These are phyloP conservation scores for Verticillium nonalfalfae DNA, from an alignment of 2,329 filamentous ascomycete genomes.

Conservation along the genomic window DNA sequence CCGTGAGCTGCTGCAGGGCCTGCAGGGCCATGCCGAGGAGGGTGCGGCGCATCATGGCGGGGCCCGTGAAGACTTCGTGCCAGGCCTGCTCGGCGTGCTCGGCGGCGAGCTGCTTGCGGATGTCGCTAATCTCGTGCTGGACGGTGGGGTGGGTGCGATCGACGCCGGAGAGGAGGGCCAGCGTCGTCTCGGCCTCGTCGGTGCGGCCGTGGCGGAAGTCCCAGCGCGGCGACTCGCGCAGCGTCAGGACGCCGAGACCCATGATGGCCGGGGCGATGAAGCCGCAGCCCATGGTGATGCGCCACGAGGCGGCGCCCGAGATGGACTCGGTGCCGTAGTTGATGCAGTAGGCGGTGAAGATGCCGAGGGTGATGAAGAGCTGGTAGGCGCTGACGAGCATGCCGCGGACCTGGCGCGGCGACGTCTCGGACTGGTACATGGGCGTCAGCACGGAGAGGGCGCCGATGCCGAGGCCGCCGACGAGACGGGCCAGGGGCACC, in stretches of 20 bases:
- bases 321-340: conserved; percentile 53
- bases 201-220: conserved; percentile 39
- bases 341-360: conserved; percentile 51
- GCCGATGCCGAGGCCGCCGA: conserved; percentile 61
- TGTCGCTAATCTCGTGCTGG: conserved; percentile 42
- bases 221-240: conserved; percentile 49
- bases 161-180: conserved; percentile 38
- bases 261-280: conserved; percentile 50
- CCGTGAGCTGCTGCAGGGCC: conserved; percentile 62
- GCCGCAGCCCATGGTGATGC: conserved; percentile 53
- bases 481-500: conserved; percentile 56
- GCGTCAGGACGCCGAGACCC: conserved; percentile 40
- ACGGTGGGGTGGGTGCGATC: conserved; percentile 31
- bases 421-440: conserved; percentile 64
- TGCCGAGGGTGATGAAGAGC: conserved; percentile 63
- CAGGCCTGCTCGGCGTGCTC: conserved; percentile 40
- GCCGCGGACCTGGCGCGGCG: conserved; percentile 58
- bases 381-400: conserved; percentile 60
- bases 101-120: conserved; percentile 41
- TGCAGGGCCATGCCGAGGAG: conserved; percentile 56
- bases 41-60: conserved; percentile 59
- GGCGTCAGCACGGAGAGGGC: conserved; percentile 57
- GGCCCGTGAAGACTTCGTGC: conserved; percentile 61
- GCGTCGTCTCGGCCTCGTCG: conserved; percentile 40
- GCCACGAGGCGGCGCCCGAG: conserved; percentile 47